Conservation (phyloP, 2,329 filamentous ascomycete genomes). For the Fusarium drepaniforme region DNA sequence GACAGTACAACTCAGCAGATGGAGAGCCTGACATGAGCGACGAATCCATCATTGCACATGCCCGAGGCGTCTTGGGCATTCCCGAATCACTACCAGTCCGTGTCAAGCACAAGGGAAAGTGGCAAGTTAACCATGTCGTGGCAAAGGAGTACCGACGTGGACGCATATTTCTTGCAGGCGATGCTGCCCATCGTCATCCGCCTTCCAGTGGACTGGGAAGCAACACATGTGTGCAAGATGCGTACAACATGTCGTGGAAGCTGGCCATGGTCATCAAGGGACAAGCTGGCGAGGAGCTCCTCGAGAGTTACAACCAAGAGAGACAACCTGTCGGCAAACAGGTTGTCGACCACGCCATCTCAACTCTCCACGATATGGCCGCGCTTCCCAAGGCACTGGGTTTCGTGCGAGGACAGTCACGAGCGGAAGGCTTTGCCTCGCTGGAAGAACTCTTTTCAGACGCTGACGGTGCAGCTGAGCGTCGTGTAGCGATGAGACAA, state of each 20-base stretch:
- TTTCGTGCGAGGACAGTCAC: constrained; percentile 43
- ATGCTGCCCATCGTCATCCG: constrained; percentile 69
- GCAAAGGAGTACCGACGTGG: constrained; percentile 23
- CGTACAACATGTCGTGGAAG: constrained; percentile 68
- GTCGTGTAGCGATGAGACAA: constrained; percentile 9
- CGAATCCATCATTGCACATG: constrained; percentile 24
- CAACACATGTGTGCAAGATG: constrained; percentile 70
- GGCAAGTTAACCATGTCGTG: constrained; percentile 29
- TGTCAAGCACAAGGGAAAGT: constrained; percentile 26
- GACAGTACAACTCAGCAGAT: constrained; percentile 26
- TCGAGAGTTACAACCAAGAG: constrained; percentile 59
- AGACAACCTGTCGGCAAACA: constrained; percentile 61
- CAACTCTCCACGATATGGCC: constrained; percentile 65
- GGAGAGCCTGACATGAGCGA: constrained; percentile 27
- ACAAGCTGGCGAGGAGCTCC: constrained; percentile 49
- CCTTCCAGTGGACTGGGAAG: constrained; percentile 68
- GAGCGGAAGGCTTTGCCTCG: constrained; percentile 18
- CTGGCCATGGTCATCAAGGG: constrained; percentile 57
- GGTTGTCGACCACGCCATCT: constrained; percentile 68
- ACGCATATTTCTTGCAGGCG: constrained; percentile 55
- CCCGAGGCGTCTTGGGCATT: constrained; percentile 8
- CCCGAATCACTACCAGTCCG: constrained; percentile 23
- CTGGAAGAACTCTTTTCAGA: constrained; percentile 26
- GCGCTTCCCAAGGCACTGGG: constrained; percentile 61
- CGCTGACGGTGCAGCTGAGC: constrained; percentile 20